Evolutionary conservation across 2,329 filamentous ascomycete species (phyloP).

Genomic region (Colletotrichum noveboracense): DNA sequence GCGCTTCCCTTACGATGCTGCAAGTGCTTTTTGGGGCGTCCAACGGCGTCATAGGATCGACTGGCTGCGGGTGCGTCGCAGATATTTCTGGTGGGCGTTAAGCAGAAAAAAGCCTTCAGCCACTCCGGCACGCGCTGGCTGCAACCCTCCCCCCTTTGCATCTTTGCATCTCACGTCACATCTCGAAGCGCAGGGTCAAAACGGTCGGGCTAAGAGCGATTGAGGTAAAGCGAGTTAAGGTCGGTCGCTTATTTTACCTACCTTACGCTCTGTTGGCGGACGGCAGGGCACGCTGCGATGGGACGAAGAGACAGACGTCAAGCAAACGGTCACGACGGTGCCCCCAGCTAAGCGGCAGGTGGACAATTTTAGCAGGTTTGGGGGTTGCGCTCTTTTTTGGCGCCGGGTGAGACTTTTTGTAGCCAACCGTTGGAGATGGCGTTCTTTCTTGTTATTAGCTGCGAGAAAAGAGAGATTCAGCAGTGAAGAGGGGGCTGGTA

Average conservation of each 20-base stretch:
- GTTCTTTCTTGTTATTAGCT: neutral
- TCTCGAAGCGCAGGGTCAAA: constrained; percentile 7
- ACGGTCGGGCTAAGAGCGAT: neutral
- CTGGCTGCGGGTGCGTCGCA: constrained; percentile 1
- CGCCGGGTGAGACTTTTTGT: neutral
- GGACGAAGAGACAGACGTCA: constrained; percentile 7
- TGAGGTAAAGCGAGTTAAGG: neutral
- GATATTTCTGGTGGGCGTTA: constrained; percentile 6
- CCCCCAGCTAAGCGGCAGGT: constrained; percentile 4
- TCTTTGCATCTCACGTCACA: neutral
- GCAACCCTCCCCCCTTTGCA: neutral
- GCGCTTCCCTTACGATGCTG: neutral
- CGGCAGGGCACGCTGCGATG: neutral
- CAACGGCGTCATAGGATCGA: constrained; percentile 1
- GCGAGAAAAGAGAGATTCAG: neutral
- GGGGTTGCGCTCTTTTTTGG: neutral
- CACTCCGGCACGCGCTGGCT: neutral
- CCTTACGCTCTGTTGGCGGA: neutral
- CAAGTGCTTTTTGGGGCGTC: neutral
- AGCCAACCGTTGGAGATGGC: neutral
- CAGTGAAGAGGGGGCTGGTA: neutral
- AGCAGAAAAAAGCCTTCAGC: neutral
- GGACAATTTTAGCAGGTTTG: neutral
- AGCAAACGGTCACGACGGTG: neutral
- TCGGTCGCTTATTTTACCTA: neutral